A percentile compares a stretch with the other conserved stretches of the same genome.
phyloP scores from a whole-genome alignment of 2,329 filamentous ascomycete genomes.

The Cladophialophora bantiana region DNA sequence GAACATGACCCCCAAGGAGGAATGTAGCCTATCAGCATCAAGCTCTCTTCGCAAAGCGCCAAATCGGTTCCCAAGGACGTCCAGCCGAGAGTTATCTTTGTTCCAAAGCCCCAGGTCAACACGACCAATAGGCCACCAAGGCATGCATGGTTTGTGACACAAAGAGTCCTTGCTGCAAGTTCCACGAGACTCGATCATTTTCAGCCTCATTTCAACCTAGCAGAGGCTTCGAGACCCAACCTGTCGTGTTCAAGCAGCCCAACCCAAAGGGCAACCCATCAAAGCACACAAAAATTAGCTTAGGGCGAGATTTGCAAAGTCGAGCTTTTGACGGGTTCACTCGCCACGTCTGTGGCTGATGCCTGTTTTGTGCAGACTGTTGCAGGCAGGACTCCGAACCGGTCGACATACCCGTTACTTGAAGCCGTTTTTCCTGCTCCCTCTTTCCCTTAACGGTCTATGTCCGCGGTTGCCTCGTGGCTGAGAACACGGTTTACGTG shows the following conservation, averaged over 20 bases:
- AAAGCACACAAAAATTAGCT: not conserved
- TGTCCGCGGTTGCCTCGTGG: not conserved
- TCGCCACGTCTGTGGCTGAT: slow-evolving; percentile 25
- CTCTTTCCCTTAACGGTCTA: not conserved
- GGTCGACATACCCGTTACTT: too few relatives aligned
- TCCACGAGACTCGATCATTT: not conserved
- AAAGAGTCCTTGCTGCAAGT: not conserved
- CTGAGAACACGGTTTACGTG: not conserved
- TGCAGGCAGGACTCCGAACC: too few relatives aligned
- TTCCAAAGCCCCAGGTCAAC: not conserved
- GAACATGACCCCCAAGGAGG: not conserved
- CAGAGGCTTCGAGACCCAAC: slow-evolving; percentile 12
- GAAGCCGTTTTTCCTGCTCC: not conserved
- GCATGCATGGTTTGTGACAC: slow-evolving; percentile 3
- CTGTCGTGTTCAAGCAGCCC: not conserved
- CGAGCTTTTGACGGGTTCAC: not conserved
- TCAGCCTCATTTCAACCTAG: slow-evolving; percentile 12
- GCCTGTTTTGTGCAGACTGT: slow-evolving; percentile 1
- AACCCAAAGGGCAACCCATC: not conserved
- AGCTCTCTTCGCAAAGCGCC: not conserved
- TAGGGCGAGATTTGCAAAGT: not conserved
- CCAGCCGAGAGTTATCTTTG: not conserved
- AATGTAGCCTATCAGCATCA: not conserved
- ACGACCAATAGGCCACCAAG: slow-evolving; percentile 1
- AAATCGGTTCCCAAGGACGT: not conserved